These are phyloP conservation scores for Lentinus tigrinus DNA, from an alignment of 768 basidiomycete genomes.

Conservation along the genomic window DNA sequence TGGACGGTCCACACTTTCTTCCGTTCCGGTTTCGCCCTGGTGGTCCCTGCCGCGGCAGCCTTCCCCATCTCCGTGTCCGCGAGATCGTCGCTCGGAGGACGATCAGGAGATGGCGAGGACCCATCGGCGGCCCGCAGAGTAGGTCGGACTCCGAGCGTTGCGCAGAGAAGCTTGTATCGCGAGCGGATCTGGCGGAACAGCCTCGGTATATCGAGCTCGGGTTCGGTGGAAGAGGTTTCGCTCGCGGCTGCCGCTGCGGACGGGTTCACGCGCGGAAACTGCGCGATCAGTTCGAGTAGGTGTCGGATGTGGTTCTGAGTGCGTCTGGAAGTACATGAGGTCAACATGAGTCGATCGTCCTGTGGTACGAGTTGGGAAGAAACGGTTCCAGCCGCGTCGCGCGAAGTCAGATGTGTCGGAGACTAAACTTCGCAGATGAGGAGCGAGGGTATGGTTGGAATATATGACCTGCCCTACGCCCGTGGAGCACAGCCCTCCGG, in stretches of 20 bases:
- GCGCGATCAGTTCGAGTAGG: conserved; percentile 67
- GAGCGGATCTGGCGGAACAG: conserved; percentile 85
- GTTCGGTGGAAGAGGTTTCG: conserved; percentile 18
- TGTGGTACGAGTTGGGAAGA: background rate
- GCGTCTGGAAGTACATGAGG: conserved; percentile 40
- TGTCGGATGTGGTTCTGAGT: conserved; percentile 60
- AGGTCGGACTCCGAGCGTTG: conserved; percentile 70
- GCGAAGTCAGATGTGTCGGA: background rate
- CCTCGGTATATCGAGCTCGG: conserved; percentile 68
- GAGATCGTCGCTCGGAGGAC: background rate
- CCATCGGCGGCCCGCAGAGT: conserved; percentile 32
- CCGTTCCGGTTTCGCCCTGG: background rate
- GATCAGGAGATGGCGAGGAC: conserved; percentile 8
- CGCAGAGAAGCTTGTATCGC: conserved; percentile 83
- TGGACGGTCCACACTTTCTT: conserved; percentile 19
- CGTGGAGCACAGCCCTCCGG: no score
- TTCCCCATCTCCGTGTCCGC: background rate
- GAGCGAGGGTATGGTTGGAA: no score
- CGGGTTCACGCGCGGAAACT: conserved; percentile 81
- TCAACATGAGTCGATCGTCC: background rate
- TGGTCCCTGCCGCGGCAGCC: background rate
- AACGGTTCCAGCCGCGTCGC: background rate
- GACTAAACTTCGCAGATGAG: background rate
- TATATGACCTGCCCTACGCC: no score
- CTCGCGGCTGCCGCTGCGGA: conserved; percentile 33